Percentiles rank a stretch among this genome's conserved stretches.
Evolutionary conservation across 2,329 filamentous ascomycete genomes (phyloP).

Genomic region (Colletotrichum tamarilloi): DNA sequence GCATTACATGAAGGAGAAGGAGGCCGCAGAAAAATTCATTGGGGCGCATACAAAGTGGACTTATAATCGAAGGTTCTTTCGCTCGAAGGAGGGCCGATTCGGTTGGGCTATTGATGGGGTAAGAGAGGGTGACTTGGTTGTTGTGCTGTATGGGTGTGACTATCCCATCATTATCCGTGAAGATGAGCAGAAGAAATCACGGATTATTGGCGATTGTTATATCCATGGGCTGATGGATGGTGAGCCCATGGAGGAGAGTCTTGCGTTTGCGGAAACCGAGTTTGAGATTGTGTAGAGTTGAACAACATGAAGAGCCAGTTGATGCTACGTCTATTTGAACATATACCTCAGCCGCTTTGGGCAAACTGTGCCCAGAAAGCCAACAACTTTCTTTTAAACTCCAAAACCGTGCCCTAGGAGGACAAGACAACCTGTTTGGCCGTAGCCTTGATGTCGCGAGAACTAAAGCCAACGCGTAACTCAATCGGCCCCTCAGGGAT

Average conservation of each 20-base stretch:
- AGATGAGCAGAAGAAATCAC: neutral
- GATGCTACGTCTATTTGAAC: neutral
- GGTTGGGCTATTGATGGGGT: slow-evolving; percentile 16
- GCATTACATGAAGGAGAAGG: slow-evolving; percentile 15
- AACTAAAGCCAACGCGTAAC: slow-evolving; percentile 50
- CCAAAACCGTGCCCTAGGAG: neutral
- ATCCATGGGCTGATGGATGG: slow-evolving; percentile 12
- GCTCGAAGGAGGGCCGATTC: slow-evolving; percentile 1
- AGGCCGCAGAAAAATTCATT: neutral
- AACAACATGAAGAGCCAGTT: neutral
- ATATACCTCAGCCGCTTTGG: neutral
- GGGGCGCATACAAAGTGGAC: slow-evolving; percentile 7
- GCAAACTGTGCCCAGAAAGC: neutral
- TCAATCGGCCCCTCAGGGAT: slow-evolving; percentile 57
- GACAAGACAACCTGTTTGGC: slow-evolving; percentile 9
- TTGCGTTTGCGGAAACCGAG: neutral
- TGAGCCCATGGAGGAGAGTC: neutral
- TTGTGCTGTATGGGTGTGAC: slow-evolving; percentile 6
- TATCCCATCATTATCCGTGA: slow-evolving; percentile 1
- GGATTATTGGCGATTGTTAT: slow-evolving; percentile 6
- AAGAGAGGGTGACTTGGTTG: neutral
- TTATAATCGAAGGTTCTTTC: slow-evolving; percentile 24
- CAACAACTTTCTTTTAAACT: neutral
- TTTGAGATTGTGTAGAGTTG: neutral
- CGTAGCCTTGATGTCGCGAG: slow-evolving; percentile 15